Base-by-base conservation (phyloP, 225 moss, liverwort and hornwort genomes). In the Lunularia cruciata region DNA sequence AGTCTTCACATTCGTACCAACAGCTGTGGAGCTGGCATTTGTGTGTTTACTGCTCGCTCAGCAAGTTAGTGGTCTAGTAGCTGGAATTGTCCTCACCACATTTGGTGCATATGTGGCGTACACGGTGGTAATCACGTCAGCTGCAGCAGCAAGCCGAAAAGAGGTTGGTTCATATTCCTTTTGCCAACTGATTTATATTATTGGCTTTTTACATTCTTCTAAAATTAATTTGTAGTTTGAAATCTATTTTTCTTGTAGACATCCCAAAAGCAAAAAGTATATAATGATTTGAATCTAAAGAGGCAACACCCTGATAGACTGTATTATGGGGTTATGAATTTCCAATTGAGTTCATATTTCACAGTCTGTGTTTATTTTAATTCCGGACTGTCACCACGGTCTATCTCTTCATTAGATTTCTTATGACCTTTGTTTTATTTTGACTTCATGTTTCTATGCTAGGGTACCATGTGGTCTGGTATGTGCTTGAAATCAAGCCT, bases 1-100 rank as follows among this genome's bases (percentile, higher is more conserved):
- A 94, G 95, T 95, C 6, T 95, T 95, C 73, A 95, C 95, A 25
- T 95, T 95, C 35, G 75, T 95, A 43, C 95, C 95, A 43, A 95
- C 95, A 37, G 85, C 89, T 48, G 83, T 95, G 51, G 95, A 95
- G 81, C 82, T 95, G 47, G 81, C 77, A 51, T 66, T 95, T n/a
- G 95, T 95, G 11, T 95, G 95, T 67, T 69, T 75, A 63, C 85
- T 95, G 46, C 48, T 95, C 73, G 89, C 92, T 47, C 86, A 83
- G 60, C 91, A 90, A 95, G 92, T 95, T 56, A 95, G 95, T 80
- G 60, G 83, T 49, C 57, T 58, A 67, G 85, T 95, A 47, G 95
- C 95, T 47, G 86, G 67, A 42, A 71, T 92, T 73, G 95, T 95
- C 60, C 77, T 86, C 47, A 55, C 85, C 54, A 95, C 95, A 6